Percentiles rank a stretch among this genome's conserved stretches.
Evolutionary conservation across 805 yeast species (phyloP).

Genomic region (Starmera caribaea): DNA sequence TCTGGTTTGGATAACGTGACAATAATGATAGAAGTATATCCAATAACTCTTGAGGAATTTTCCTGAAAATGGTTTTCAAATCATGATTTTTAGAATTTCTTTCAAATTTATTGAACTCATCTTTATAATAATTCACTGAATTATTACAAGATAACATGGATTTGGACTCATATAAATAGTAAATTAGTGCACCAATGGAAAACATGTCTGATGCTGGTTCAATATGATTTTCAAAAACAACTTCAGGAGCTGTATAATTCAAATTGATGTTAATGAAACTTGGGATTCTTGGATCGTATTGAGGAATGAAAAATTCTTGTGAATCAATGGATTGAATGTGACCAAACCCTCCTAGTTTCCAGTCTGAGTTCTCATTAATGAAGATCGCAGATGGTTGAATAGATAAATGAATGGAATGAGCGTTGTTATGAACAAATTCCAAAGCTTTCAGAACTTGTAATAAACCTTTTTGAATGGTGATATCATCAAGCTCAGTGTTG

Average conservation of each 20-base stretch:
- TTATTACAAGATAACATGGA: slow-evolving; percentile 41
- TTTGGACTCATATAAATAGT: slow-evolving; percentile 52
- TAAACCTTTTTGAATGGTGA: slow-evolving; percentile 73
- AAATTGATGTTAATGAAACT: slow-evolving; percentile 57
- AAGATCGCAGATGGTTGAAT: slow-evolving; percentile 70
- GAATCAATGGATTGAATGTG: slow-evolving; percentile 41
- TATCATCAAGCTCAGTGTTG: slow-evolving; percentile 48
- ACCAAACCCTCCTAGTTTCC: slow-evolving; percentile 82
- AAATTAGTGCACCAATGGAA: slow-evolving; percentile 72
- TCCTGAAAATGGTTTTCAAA: slow-evolving; percentile 34
- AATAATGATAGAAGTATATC: slow-evolving; percentile 44
- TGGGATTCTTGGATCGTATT: slow-evolving; percentile 70
- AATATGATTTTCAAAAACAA: slow-evolving; percentile 54
- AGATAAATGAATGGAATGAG: slow-evolving; percentile 68
- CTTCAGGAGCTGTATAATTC: slow-evolving; percentile 79
- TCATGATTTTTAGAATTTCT: slow-evolving; percentile 31
- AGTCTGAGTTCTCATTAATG: slow-evolving; percentile 79
- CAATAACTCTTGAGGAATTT: slow-evolving; percentile 46
- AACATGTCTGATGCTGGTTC: slow-evolving; percentile 72
- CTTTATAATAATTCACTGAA: slow-evolving; percentile 51
- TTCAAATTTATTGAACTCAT: slow-evolving; percentile 41
- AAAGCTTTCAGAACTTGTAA: slow-evolving; percentile 70
- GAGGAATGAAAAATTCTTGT: slow-evolving; percentile 57
- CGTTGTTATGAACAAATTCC: slow-evolving; percentile 71
- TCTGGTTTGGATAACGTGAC: slow-evolving; percentile 44